phyloP scores from a whole-genome alignment of 305 asterid genomes.

The Fraxinus paxiana region DNA sequence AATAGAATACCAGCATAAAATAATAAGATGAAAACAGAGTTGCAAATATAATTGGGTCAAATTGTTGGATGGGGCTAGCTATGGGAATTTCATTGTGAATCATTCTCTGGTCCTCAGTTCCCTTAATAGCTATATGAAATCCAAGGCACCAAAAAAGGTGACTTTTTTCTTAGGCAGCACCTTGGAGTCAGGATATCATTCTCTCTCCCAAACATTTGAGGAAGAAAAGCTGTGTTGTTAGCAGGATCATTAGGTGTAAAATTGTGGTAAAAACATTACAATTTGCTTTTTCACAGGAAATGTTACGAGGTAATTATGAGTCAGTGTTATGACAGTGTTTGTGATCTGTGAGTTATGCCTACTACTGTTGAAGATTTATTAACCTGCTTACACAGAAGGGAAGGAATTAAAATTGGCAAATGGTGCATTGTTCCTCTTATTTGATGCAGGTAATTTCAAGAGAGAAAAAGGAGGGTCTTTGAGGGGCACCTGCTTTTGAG shows the following conservation, averaged over 20 bases:
- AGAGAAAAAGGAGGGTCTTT: background rate
- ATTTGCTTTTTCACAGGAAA: background rate
- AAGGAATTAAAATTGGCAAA: background rate
- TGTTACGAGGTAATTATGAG: background rate
- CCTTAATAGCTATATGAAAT: conserved; percentile 14
- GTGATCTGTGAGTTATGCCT: background rate
- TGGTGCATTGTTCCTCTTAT: background rate
- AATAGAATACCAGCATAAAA: background rate
- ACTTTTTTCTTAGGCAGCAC: background rate
- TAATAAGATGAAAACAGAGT: background rate
- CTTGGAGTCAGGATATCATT: background rate
- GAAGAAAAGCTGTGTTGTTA: background rate
- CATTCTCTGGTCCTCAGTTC: background rate
- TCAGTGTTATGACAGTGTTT: background rate
- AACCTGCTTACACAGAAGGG: background rate
- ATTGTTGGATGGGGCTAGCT: conserved; percentile 3
- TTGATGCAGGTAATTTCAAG: background rate
- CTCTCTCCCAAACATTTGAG: background rate
- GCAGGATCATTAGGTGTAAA: background rate
- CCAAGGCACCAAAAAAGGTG: background rate
- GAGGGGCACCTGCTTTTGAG: background rate
- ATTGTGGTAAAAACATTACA: background rate
- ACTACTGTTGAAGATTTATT: background rate
- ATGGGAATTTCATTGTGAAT: conserved; percentile 1
- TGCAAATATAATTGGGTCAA: background rate